Conservation (phyloP, 2,329 filamentous ascomycete species). For the Dactylella cylindrospora region DNA sequence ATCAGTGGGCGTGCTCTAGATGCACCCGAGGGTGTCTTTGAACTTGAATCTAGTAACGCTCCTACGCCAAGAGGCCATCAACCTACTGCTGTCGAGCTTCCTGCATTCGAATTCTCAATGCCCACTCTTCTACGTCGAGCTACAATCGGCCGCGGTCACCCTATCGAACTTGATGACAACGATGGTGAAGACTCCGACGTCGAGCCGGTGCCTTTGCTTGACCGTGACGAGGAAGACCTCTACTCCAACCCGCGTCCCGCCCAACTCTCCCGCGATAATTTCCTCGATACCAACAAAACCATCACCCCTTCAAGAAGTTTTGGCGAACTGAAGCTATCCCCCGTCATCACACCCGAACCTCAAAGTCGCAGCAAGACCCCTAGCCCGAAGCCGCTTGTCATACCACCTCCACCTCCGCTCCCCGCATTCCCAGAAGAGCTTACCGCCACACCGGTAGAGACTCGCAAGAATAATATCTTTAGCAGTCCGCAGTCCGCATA, state of each 20-base stretch:
- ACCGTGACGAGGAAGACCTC: too few relatives aligned
- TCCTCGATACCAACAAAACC: too few relatives aligned
- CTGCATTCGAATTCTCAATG: slow-evolving; percentile 40
- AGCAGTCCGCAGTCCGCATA: slow-evolving; percentile 23
- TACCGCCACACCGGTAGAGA: slow-evolving; percentile 17
- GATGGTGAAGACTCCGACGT: slow-evolving; percentile 19
- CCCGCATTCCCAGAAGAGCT: slow-evolving; percentile 35
- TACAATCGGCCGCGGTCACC: slow-evolving; percentile 14
- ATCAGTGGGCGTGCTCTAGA: slow-evolving; percentile 7
- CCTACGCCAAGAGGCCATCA: too few relatives aligned
- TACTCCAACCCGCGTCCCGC: too few relatives aligned
- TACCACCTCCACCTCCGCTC: slow-evolving; percentile 34
- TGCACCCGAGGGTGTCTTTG: slow-evolving; percentile 28
- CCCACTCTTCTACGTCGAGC: slow-evolving; percentile 34
- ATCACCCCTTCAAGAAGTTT: slow-evolving; percentile 37
- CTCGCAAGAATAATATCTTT: slow-evolving; percentile 11
- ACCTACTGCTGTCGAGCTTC: slow-evolving; percentile 27
- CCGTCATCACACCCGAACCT: slow-evolving; percentile 9
- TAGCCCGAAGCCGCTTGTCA: slow-evolving; percentile 32
- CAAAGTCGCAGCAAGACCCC: slow-evolving; percentile 8
- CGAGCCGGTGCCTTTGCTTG: slow-evolving; percentile 10
- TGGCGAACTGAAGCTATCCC: slow-evolving; percentile 14
- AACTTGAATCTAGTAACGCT: slow-evolving; percentile 19
- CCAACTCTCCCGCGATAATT: too few relatives aligned
- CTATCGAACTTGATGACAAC: slow-evolving; percentile 23